Conservation (phyloP, 257 asterid genomes). For the Solanum chilense region DNA sequence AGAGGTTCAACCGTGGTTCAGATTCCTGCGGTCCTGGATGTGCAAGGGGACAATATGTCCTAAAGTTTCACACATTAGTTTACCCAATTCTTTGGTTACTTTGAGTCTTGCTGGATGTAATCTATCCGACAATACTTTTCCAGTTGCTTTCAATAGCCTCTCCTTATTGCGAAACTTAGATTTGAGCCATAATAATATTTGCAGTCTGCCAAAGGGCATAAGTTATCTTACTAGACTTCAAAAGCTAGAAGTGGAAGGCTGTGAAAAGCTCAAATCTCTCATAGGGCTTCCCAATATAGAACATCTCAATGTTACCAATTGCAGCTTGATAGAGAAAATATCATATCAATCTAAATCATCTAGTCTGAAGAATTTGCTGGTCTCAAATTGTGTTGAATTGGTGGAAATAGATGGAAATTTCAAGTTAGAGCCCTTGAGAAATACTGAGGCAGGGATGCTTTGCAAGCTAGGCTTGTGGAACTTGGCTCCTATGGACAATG, state of each 20-base stretch:
- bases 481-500: neutral
- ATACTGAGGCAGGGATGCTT: neutral
- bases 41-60: neutral
- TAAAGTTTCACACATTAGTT: neutral
- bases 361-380: neutral
- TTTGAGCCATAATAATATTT: slow-evolving; percentile 1
- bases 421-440: neutral
- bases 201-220: slow-evolving; percentile 1
- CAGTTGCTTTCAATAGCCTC: slow-evolving; percentile 7
- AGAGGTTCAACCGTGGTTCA: neutral
- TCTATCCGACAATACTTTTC: slow-evolving; percentile 2
- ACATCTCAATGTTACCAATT: slow-evolving; percentile 3
- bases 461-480: neutral
- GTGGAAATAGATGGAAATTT: neutral
- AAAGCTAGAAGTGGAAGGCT: neutral
- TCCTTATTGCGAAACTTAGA: slow-evolving; percentile 3
- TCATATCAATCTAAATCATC: neutral
- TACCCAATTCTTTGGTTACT: neutral
- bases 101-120: slow-evolving; percentile 7
- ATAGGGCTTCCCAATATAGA: neutral
- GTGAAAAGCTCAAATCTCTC: slow-evolving; percentile 3
- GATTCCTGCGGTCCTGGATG: neutral
- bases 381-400: neutral
- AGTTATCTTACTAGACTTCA: slow-evolving; percentile 1
- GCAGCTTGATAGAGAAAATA: slow-evolving; percentile 2